Conservation (phyloP, 169 alveolate species). For the Eimeria brunetti region DNA sequence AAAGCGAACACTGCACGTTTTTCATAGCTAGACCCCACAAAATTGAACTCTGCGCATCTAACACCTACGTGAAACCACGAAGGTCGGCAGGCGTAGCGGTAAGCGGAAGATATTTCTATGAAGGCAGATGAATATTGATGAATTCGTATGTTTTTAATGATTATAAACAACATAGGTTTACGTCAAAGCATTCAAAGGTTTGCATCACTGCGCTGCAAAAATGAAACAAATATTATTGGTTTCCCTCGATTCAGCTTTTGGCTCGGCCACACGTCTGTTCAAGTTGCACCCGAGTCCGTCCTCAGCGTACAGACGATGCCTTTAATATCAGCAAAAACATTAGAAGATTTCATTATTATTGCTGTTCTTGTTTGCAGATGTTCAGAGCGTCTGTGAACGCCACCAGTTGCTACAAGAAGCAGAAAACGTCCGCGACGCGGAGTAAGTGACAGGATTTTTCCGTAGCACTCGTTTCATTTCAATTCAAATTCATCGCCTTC, state of each 20-base stretch:
- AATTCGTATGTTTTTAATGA: not conserved
- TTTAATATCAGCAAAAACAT: not conserved
- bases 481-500: not conserved
- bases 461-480: not conserved
- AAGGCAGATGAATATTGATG: not conserved
- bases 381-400: conserved; percentile 55
- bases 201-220: not conserved
- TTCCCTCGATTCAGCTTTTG: conserved; percentile 30
- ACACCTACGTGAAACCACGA: conserved; percentile 19
- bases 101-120: not conserved
- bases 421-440: conserved; percentile 41
- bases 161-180: not conserved
- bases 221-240: not conserved
- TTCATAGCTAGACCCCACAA: conserved; percentile 43
- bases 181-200: conserved; percentile 58
- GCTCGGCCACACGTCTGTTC: conserved; percentile 35
- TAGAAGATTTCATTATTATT: not conserved
- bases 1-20: conserved; percentile 25
- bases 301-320: not conserved
- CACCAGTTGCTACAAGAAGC: conserved; percentile 7
- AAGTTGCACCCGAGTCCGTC: conserved; percentile 55
- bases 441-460: not conserved
- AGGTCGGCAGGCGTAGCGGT: conserved; percentile 25
- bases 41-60: conserved; percentile 3
- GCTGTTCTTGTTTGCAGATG: not conserved